Percentiles rank a stretch among this genome's conserved stretches.
These are phyloP conservation scores for Ensete glaucum DNA, from an alignment of 176 grass and related monocot genomes.

Conservation along the genomic window DNA sequence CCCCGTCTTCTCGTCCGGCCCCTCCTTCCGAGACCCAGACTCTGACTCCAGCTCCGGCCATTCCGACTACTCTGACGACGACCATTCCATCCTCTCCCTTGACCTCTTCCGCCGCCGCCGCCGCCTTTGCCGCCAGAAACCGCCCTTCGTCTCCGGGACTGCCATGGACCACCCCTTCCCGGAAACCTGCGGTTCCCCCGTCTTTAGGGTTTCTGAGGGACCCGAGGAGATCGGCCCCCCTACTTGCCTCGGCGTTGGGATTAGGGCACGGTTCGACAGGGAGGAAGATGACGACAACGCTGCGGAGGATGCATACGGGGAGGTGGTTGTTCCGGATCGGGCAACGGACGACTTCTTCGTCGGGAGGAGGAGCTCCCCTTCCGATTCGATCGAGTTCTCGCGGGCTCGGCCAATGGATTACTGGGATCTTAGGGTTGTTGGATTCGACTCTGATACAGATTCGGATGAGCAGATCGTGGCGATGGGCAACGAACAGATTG, in stretches of 20 bases:
- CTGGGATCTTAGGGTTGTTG: constrained; percentile 4
- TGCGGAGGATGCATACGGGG: background rate
- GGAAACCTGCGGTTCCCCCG: background rate
- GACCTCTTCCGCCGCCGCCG: background rate
- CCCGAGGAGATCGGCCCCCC: background rate
- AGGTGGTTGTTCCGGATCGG: background rate
- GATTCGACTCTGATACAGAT: constrained; percentile 18
- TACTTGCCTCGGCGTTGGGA: background rate
- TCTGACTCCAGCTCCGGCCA: background rate
- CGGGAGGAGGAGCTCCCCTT: background rate
- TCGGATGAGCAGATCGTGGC: constrained; percentile 26
- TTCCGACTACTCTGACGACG: background rate
- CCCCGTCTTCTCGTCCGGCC: background rate
- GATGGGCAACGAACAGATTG: constrained; percentile 9
- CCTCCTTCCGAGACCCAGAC: no score
- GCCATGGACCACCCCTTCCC: background rate
- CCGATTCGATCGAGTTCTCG: constrained; percentile 16
- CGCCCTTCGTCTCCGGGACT: background rate
- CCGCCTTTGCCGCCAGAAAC: no score
- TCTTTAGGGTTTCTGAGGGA: background rate
- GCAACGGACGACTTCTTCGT: constrained; percentile 3
- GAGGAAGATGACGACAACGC: background rate
- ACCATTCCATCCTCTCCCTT: background rate
- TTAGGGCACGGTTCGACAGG: background rate
- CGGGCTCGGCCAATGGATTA: constrained; percentile 1